Evolutionary conservation across 1,139 yeast genomes (phyloP), one percentile per base, ranked within the genome.

Genomic region (Saccharomyces hybrid): DNA sequence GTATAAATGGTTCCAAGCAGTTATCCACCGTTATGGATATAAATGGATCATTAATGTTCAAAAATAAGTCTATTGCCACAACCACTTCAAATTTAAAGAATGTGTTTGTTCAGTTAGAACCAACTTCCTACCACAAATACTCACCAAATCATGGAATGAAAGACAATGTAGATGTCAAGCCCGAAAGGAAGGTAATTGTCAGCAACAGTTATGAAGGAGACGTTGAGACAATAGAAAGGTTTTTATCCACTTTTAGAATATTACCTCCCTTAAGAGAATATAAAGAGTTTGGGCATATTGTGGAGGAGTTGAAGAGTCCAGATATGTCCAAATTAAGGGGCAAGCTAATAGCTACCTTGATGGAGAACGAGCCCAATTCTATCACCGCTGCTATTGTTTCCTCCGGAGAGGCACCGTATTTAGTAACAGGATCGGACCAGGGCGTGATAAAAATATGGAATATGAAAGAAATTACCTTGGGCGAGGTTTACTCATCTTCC

Each of bases 361-460:
- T 75, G 30, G 88, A 84, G 52, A 87, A 83, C 60, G 71, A 73
- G 11, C 61, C 75, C 1, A 73, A 73, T 7, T 68, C 80, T 1
- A 73, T 90, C 9, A 83, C 78, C 27, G 73, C 84, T 48, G 70
- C 90, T 8, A 79, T 77, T 3, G 79, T 80, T 0, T 74, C 83
- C 11, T 64, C 74, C 9, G 86, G 89, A 0, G 82, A 85, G 47
- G 78, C 82, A 23, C 80, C 80, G 44, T 86, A 81, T 62, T 84
- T 93, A 61, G 74, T 89, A 2, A 84, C 95, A 0, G 96, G 91
- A 2, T 87, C 95, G 3, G 85, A 83, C 48, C 77, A 79, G 50
- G 97, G 98, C 0, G 63, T 73, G 2, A 64, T 93, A 49, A 84
- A 82, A 59, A 70, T 93, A 0, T 93, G 98, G 98, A 96, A 89